These are phyloP conservation scores for Paraconiothyrium sp. DNA, from an alignment of 2,329 filamentous ascomycete genomes.

Conservation along the genomic window DNA sequence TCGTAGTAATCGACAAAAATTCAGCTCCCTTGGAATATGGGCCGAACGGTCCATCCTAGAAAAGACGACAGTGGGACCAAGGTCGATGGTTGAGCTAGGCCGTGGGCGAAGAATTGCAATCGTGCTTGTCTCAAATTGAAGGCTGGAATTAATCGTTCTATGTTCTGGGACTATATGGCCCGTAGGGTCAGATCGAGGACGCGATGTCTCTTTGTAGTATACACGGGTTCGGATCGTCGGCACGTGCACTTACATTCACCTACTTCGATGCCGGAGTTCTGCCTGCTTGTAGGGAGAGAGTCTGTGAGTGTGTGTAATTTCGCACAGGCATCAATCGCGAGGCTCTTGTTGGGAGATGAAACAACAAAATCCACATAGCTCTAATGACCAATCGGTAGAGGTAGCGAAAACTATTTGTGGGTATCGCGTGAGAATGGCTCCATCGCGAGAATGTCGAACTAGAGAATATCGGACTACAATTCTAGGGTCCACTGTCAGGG, in stretches of 20 bases:
- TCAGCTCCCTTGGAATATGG: no score
- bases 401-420: not conserved
- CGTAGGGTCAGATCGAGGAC: not conserved
- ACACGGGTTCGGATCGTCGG: not conserved
- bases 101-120: no score
- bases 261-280: not conserved
- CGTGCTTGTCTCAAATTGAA: no score
- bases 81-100: no score
- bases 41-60: no score
- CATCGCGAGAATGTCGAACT: no score
- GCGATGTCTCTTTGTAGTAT: not conserved
- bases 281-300: not conserved
- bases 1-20: no score
- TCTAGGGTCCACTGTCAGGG: not conserved
- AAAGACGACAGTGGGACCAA: no score
- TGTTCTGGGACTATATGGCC: not conserved
- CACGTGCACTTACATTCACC: slow-evolving; percentile 6
- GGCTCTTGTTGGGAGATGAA: not conserved
- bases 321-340: not conserved
- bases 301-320: not conserved
- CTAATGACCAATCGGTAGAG: not conserved
- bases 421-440: not conserved
- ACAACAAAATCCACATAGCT: not conserved
- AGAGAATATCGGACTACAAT: not conserved
- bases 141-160: no score